A percentile compares a stretch with the other conserved stretches of the same genome.
Conservation (phyloP, 345 rosid genomes). For the Brassica cretica region DNA sequence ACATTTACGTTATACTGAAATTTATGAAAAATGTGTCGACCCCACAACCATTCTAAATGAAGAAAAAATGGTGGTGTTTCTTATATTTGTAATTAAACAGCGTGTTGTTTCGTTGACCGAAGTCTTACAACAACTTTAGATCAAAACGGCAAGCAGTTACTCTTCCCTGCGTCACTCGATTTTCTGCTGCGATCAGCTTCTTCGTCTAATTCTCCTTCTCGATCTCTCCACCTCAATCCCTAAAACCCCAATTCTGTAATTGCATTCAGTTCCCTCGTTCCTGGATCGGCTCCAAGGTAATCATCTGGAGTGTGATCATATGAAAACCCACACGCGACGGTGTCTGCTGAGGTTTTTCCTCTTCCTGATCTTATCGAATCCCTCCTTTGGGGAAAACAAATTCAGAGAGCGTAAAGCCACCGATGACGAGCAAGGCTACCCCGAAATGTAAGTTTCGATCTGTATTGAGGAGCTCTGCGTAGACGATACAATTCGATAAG, state of each 20-base stretch:
- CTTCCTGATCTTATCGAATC: conserved; percentile 25
- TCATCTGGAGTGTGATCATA: conserved; percentile 41
- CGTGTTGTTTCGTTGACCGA: not conserved
- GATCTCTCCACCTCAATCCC: conserved; percentile 25
- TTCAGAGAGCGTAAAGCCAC: conserved; percentile 80
- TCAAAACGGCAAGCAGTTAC: conserved; percentile 31
- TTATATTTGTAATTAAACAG: conserved; percentile 7
- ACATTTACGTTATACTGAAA: not conserved
- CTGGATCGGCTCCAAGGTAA: not conserved
- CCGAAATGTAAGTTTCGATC: conserved; percentile 59
- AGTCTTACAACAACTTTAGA: not conserved
- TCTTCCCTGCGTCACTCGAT: conserved; percentile 19
- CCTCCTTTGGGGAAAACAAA: conserved; percentile 56
- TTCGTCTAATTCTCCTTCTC: conserved; percentile 29
- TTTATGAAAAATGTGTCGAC: too few species aligned
- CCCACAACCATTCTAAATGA: not conserved
- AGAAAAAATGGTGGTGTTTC: conserved; percentile 7
- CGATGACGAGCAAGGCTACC: conserved; percentile 76
- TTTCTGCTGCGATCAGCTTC: conserved; percentile 28
- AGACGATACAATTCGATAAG: conserved; percentile 2
- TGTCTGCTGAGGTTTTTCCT: conserved; percentile 49
- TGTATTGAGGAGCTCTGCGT: not conserved
- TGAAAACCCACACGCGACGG: conserved; percentile 49
- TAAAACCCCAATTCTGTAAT: conserved; percentile 20
- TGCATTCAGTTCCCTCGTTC: conserved; percentile 2